Base-by-base conservation (phyloP, 176 grass and related monocot species). In the Typha latifolia region DNA sequence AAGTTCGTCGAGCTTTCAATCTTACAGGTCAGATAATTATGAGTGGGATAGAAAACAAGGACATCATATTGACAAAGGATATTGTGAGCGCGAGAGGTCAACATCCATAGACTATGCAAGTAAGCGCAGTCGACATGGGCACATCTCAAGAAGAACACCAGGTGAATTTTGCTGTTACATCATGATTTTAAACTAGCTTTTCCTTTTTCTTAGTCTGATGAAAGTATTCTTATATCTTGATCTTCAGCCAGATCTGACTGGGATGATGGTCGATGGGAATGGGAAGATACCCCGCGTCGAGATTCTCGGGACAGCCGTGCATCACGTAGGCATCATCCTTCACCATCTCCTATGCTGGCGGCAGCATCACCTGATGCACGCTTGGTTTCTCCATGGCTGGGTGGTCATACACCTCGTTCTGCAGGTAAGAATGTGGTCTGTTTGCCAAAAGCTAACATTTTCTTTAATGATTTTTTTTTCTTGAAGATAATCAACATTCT, bases 361-460 rank as follows among this genome's bases (percentile, higher is more conserved):
- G 89, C 81, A 64, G 94, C 94, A 79, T 97, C 94, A 47, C 94
- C 94, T 12, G 94, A 97, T 71, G 94, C 89, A 62, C 94, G 83
- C 2, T 80, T 99, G 71, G 94, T 99, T 6, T 99, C 94, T 66
- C 94, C 94, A 66, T 99, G 85, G 94, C 62, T 90, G 69, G 94
- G 80, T 3, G 81, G 85, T 65, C 72, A 66, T 66, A 91, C 89
- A 5, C 94, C 94, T 15, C 86, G 61, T 62, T 79, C 63, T 31
- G 26, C 67, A 67, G 83, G 94, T 89, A 81, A 43, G 69, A 66
- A 61, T 66, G 63, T 66, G 51, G 15, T 55, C 5, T 6, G 37
- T 10, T 43, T 43, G 37, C 37, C 37, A 43, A 9, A 9, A 43
- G 37, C 37, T 43, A 43, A 43, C 14, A 12, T 59, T 59, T 59